Evolutionary conservation across 768 basidiomycete genomes (phyloP).

Genomic region (Kwoniella sp.): DNA sequence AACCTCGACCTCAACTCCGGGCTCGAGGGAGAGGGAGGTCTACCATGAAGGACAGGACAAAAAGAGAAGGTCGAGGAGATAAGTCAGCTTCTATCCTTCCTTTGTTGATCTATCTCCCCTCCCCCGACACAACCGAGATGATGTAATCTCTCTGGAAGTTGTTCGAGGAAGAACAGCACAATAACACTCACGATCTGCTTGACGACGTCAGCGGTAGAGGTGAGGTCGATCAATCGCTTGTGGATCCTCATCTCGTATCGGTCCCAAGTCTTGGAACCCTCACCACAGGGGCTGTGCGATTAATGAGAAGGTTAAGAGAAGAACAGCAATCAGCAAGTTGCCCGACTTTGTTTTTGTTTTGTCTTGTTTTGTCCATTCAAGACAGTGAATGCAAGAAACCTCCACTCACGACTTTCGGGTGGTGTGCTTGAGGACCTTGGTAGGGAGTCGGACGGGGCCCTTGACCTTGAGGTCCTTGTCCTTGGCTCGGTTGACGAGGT

Average conservation of each 20-base stretch:
- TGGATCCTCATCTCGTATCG: constrained; percentile 98
- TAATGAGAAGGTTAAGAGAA: background rate
- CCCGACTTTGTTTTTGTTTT: too few species aligned
- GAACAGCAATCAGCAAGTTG: too few species aligned
- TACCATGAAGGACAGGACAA: constrained; percentile 53
- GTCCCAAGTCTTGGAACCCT: constrained; percentile 99
- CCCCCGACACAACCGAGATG: background rate
- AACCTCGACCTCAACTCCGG: constrained; percentile 98
- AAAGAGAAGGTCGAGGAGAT: background rate
- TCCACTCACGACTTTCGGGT: constrained; percentile 92
- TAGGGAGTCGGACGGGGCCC: constrained; percentile 97
- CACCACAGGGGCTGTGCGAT: constrained; percentile 85
- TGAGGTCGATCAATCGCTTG: constrained; percentile 98
- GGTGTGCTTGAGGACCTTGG: constrained; percentile 98
- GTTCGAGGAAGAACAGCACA: too few species aligned
- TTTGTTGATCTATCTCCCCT: background rate
- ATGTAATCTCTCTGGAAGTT: too few species aligned
- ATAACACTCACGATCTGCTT: constrained; percentile 88
- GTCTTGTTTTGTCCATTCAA: background rate
- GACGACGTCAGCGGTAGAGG: constrained; percentile 97
- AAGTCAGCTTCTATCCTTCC: too few species aligned
- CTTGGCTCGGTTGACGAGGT: constrained; percentile 98
- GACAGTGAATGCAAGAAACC: too few species aligned
- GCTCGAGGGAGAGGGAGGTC: constrained; percentile 98
- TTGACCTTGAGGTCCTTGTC: constrained; percentile 99